Evolutionary conservation across 371 early-diverging fungal species (phyloP).

Genomic region (Haplosporangium sp.): DNA sequence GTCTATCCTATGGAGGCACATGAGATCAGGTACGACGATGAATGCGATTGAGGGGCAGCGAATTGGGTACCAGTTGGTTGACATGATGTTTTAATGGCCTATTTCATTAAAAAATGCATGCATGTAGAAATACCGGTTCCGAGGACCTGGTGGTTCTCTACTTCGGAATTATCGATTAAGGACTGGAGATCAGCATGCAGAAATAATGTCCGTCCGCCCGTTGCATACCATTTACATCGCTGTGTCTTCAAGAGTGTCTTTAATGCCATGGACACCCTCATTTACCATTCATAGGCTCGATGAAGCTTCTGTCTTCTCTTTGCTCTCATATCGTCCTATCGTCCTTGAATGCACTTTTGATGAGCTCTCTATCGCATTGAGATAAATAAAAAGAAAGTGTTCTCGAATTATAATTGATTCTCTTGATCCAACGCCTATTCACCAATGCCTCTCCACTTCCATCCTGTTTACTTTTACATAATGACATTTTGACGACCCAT

Average conservation of each 20-base stretch:
- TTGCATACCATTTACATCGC: no score
- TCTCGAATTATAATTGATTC: background rate
- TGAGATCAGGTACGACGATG: conserved; percentile 41
- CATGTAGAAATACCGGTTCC: conserved; percentile 42
- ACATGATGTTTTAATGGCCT: background rate
- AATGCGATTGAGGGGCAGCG: background rate
- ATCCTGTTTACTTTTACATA: background rate
- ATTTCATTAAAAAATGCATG: no score
- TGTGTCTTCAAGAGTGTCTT: no score
- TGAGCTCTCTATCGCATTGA: no score
- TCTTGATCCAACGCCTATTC: no score
- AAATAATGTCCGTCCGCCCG: no score
- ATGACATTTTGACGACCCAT: no score
- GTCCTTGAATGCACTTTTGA: no score
- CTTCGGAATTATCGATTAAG: conserved; percentile 41
- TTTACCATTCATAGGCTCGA: background rate
- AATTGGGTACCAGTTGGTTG: background rate
- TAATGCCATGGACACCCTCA: background rate
- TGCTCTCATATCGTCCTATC: no score
- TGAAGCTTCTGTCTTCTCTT: no score
- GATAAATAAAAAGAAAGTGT: background rate
- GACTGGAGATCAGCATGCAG: no score
- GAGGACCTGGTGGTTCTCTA: conserved; percentile 46
- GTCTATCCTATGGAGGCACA: conserved; percentile 48
- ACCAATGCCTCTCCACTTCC: background rate